These are phyloP conservation scores for Suillus subluteus DNA, from an alignment of 768 basidiomycete species.

Conservation along the genomic window DNA sequence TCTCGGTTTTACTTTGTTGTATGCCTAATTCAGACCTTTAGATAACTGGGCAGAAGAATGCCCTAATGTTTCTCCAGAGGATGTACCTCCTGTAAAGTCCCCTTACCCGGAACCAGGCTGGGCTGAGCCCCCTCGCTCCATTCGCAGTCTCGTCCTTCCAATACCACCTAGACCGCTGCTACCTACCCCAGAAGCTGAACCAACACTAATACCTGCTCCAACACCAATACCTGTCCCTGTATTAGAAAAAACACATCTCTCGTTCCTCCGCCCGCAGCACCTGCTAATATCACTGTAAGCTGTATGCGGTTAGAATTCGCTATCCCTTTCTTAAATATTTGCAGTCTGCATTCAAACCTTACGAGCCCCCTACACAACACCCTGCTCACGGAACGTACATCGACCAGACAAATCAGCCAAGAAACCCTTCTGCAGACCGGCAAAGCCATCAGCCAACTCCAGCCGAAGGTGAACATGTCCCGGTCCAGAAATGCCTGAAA, in stretches of 20 bases:
- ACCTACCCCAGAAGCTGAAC: not conserved
- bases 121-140: slow-evolving; percentile 21
- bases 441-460: not conserved
- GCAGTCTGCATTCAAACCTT: slow-evolving; percentile 30
- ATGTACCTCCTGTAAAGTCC: slow-evolving; percentile 25
- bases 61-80: slow-evolving; percentile 17
- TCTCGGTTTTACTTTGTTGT: not conserved
- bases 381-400: slow-evolving; percentile 20
- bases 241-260: not conserved
- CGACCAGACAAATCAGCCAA: slow-evolving; percentile 3
- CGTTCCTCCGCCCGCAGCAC: not conserved
- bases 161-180: slow-evolving; percentile 18
- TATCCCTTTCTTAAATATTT: not conserved
- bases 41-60: slow-evolving; percentile 33
- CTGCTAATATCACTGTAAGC: slow-evolving; percentile 4
- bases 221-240: not conserved
- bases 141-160: slow-evolving; percentile 25
- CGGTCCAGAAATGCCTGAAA: slow-evolving; percentile 23
- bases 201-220: not conserved
- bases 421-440: not conserved
- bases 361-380: slow-evolving; percentile 28
- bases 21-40: slow-evolving; percentile 10
- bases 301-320: not conserved
- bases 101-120: slow-evolving; percentile 34
- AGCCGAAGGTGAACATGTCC: not conserved